A percentile compares a stretch with the other conserved stretches of the same genome.
Evolutionary conservation across 1,284 basidiomycete genomes (phyloP).

Genomic region (Fereydounia khargensis): DNA sequence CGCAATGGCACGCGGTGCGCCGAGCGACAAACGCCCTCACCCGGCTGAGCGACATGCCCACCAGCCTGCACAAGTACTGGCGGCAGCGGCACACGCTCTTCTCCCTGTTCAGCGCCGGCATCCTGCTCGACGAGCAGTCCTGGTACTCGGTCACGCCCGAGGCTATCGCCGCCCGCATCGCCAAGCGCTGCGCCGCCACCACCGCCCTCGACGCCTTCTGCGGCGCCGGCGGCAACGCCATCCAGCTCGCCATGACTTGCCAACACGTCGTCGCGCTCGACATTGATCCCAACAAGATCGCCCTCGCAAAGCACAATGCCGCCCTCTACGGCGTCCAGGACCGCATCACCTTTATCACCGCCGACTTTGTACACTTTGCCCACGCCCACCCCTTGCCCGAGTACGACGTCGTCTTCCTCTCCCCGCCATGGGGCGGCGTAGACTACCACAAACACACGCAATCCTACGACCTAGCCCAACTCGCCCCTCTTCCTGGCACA

Average conservation of each 20-base stretch:
- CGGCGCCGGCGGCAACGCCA: conserved; percentile 95
- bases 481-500: conserved; percentile 74
- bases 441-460: conserved; percentile 28
- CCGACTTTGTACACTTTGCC: conserved; percentile 79
- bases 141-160: conserved; percentile 99
- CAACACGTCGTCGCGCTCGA: conserved; percentile 90
- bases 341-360: conserved; percentile 87
- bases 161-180: conserved; percentile 82
- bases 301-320: conserved; percentile 83
- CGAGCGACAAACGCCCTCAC: no score
- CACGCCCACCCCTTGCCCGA: conserved; percentile 51
- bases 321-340: conserved; percentile 87
- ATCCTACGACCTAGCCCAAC: conserved; percentile 56
- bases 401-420: conserved; percentile 31
- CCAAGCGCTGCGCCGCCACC: conserved; percentile 69
- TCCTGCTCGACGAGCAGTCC: conserved; percentile 73
- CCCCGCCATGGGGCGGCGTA: conserved; percentile 53
- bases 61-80: conserved; percentile 30
- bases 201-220: conserved; percentile 86
- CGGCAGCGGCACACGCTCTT: conserved; percentile 36
- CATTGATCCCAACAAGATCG: conserved; percentile 75
- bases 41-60: background rate
- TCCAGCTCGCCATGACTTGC: conserved; percentile 93
- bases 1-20: no score
- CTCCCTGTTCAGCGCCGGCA: conserved; percentile 39